Conservation (phyloP, 768 basidiomycete genomes). For the Cyclocybe aegerita region DNA sequence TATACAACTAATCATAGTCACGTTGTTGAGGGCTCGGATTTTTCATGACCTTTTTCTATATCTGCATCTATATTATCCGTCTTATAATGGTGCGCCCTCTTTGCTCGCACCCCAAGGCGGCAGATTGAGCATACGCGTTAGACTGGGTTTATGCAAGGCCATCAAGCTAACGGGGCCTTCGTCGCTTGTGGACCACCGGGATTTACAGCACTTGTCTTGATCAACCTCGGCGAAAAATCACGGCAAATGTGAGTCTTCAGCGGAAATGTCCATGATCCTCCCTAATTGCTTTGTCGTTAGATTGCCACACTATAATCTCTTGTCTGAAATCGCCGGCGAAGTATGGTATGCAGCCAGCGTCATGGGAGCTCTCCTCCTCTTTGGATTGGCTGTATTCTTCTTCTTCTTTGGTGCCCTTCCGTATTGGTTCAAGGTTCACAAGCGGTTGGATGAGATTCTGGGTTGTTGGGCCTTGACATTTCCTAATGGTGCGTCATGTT, state of each 20-base stretch:
- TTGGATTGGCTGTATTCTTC: constrained; percentile 47
- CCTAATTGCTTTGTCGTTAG: constrained; percentile 14
- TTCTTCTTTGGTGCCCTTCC: constrained; percentile 44
- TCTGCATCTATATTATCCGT: constrained; percentile 47
- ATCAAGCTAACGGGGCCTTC: constrained; percentile 49
- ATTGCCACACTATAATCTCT: constrained; percentile 31
- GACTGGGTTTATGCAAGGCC: constrained; percentile 48
- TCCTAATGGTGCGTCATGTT: constrained; percentile 34
- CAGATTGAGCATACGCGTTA: constrained; percentile 9
- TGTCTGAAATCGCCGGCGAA: constrained; percentile 39
- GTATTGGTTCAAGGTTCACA: constrained; percentile 50
- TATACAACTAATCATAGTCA: not conserved
- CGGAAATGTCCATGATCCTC: not conserved
- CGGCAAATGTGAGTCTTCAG: constrained; percentile 31
- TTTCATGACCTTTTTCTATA: constrained; percentile 51
- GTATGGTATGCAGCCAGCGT: constrained; percentile 44
- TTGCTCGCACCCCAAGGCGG: not conserved
- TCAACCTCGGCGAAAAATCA: constrained; percentile 41
- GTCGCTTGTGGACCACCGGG: constrained; percentile 49
- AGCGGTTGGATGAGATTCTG: constrained; percentile 43
- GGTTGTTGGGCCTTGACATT: constrained; percentile 51
- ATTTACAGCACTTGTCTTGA: constrained; percentile 46
- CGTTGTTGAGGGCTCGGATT: constrained; percentile 37
- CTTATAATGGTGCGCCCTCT: constrained; percentile 35
- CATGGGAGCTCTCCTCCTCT: constrained; percentile 37